Evolutionary conservation across 768 basidiomycete genomes (phyloP), one percentile per base, ranked within the genome.

Genomic region (Hypsizygus marmoreus): DNA sequence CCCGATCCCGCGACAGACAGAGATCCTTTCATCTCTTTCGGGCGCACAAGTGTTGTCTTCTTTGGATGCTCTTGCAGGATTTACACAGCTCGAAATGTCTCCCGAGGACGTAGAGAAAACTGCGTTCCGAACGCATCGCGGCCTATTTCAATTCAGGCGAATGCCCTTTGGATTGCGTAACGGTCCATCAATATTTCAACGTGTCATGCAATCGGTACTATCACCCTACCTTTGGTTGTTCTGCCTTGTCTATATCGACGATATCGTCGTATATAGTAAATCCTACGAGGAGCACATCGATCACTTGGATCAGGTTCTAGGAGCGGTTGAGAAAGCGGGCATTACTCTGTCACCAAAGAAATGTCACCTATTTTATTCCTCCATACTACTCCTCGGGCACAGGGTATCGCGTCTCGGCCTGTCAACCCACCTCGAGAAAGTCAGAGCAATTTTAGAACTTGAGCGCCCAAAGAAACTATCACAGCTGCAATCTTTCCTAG

Each of bases 131-230:
- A 41, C 25, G 10, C 40, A 41, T 19, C 8, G 23, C 28, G 40
- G 40, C 13, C 16, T 41, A 14, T 41, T 25, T 25, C 40, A 41
- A 30, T 41, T 41, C 23, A 11, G 26, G 5, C 24, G 16, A 26
- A 41, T 41, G 40, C 40, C 40, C 3, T 41, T 41, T 41, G 40
- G 40, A 17, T 29, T 14, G 17, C 3, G 40, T 10, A 41, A 41
- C 25, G 25, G 40, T 4, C 40, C 40, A 7, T 14, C n/a, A 12
- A 17, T 41, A 22, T 41, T 41, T 17, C 40, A 41, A 29, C 40
- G 40, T n/a, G 17, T 41, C 4, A 41, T 41, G 40, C 40, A 41
- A 20, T 16, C 16, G 9, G 25, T 41, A 4, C 25, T 41, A 4
- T 25, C 40, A 7, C 40, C 40, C 6, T 41, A 5, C 19, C 16